These are phyloP conservation scores for Hanseniaspora sp. DNA, from an alignment of 1,139 yeast species.

Conservation along the genomic window DNA sequence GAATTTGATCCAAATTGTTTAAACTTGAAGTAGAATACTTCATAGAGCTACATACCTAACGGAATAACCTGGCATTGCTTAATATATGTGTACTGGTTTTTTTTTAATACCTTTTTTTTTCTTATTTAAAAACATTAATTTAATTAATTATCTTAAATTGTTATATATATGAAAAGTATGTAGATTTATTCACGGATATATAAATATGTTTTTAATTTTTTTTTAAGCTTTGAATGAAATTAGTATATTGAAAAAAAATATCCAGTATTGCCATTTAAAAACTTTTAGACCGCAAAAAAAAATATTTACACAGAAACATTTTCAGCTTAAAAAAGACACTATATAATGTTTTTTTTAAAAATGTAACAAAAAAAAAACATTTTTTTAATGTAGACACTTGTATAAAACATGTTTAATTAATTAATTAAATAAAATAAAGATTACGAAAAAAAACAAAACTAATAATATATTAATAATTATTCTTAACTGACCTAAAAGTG, in stretches of 20 bases:
- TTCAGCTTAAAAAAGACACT: no score
- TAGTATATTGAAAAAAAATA: no score
- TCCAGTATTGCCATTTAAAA: no score
- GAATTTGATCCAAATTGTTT: background rate
- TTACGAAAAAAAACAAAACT: no score
- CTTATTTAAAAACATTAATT: background rate
- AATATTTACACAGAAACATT: no score
- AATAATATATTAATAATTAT: background rate
- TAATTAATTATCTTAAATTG: background rate
- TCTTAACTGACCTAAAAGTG: background rate
- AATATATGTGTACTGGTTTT: conserved; percentile 10
- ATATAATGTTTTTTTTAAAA: no score
- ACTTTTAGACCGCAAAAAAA: no score
- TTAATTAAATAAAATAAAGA: no score
- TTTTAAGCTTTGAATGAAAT: no score
- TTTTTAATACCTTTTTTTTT: background rate
- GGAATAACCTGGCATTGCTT: conserved; percentile 91
- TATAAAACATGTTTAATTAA: no score
- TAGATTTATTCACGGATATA: background rate
- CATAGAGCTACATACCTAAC: conserved; percentile 63
- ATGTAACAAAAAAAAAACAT: no score
- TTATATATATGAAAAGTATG: background rate
- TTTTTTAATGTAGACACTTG: no score
- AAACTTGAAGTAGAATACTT: background rate
- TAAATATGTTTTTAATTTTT: background rate